Percentiles rank a stretch among this genome's conserved stretches.
Evolutionary conservation across 331 rosid species (phyloP).

Genomic region (Cydonia oblonga): DNA sequence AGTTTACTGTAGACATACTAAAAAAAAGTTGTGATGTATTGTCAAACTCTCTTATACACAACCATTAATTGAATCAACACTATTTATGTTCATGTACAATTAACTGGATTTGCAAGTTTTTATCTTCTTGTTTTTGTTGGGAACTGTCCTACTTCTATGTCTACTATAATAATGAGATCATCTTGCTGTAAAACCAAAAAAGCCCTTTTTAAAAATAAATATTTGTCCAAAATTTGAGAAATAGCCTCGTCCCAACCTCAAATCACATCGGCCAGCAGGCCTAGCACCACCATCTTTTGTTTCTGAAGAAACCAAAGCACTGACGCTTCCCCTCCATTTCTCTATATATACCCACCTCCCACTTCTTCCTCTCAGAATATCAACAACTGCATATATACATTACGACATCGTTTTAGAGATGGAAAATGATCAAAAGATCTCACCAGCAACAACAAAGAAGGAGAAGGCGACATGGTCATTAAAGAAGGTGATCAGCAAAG

Average conservation of each 20-base stretch:
- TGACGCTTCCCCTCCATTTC: background rate
- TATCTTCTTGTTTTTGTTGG: too few species aligned
- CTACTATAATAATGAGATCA: too few species aligned
- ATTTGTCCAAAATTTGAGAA: slow-evolving; percentile 8
- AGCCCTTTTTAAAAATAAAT: background rate
- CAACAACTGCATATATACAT: background rate
- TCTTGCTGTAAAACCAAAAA: too few species aligned
- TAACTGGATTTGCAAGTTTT: too few species aligned
- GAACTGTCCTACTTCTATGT: too few species aligned
- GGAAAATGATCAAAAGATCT: background rate
- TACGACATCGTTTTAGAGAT: background rate
- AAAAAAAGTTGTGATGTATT: too few species aligned
- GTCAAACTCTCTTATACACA: too few species aligned
- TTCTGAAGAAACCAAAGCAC: slow-evolving; percentile 36
- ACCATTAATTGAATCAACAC: too few species aligned
- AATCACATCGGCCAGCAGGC: slow-evolving; percentile 10
- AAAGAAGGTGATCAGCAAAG: slow-evolving; percentile 57
- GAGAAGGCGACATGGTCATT: slow-evolving; percentile 27
- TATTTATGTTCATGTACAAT: too few species aligned
- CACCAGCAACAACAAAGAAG: slow-evolving; percentile 1
- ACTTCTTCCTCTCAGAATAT: background rate
- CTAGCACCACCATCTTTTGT: slow-evolving; percentile 6
- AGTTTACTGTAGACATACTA: too few species aligned
- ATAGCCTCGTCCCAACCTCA: background rate
- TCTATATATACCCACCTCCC: background rate